Evolutionary conservation across 495 filamentous ascomycete species (phyloP), one percentile per base, ranked within the genome.

Genomic region (Tirmania nivea): DNA sequence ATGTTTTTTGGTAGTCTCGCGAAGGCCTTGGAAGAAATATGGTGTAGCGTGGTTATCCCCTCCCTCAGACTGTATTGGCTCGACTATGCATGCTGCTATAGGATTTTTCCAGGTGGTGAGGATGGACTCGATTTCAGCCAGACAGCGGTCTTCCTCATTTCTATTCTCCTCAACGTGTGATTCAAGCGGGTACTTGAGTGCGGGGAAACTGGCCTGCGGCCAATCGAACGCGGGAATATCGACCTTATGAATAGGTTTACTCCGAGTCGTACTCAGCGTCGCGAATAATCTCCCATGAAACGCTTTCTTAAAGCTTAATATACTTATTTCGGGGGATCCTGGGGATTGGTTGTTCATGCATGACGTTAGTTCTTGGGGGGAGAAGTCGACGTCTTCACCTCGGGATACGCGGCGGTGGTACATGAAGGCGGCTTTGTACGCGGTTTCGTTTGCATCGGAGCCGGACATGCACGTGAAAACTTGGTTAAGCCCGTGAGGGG

Each of bases 351-450:
- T 97, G 56, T 75, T 67, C 90, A 97, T 97, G 61, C 78, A 72
- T 8, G 78, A 79, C 19, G 69, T 62, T 57, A 89, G 71, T 67
- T 97, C 90, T 59, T 85, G 80, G 35, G 78, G 72, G 17, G 84
- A 81, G 71, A 96, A 96, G 57, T 88, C 86, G 34, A 83, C 83
- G 54, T 74, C 66, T 21, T 88, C 88, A 60, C 90, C 90, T 58
- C 90, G 84, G 69, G 94, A 79, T 47, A 80, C 76, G 65, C 87
- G 86, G 20, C 88, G 81, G 57, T 82, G 81, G 78, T 84, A 97
- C 81, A 97, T 97, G 74, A 96, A 96, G 53, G 90, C 90, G 37
- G 90, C 90, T 69, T 97, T 97, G 75, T 88, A 99, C 51, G 92
- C 92, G n/a, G 86, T 86, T 69, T 99, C 92, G 72, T 95, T 96